A percentile compares a stretch with the other conserved stretches of the same genome.
Conservation (phyloP, 352 stramenopile species). For the Globisporangium alternatum region DNA sequence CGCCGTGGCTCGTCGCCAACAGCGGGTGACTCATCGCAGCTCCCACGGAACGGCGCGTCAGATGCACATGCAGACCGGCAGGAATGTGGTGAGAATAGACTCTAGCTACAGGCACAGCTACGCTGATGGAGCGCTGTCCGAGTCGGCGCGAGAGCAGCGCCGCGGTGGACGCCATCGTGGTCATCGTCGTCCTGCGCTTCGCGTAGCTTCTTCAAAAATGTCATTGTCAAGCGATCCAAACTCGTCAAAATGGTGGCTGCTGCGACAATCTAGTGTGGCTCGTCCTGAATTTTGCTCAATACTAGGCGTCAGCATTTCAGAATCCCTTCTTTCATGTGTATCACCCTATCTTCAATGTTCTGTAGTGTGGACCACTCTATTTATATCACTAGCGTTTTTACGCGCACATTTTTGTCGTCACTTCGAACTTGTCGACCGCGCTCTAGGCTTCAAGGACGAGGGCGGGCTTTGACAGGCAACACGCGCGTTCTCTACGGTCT, state of each 20-base stretch:
- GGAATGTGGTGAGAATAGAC: background rate
- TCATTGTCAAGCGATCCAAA: no score
- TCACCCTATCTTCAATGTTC: no score
- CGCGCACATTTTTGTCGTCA: background rate
- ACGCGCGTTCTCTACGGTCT: background rate
- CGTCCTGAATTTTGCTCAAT: background rate
- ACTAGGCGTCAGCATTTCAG: background rate
- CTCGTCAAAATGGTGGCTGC: background rate
- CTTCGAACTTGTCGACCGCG: background rate
- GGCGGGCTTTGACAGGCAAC: background rate
- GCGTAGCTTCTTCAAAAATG: background rate
- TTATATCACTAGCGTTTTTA: background rate
- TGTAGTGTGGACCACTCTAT: background rate
- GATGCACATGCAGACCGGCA: background rate
- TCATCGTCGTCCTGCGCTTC: background rate
- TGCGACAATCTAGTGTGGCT: background rate
- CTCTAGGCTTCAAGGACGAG: background rate
- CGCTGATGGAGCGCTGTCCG: background rate
- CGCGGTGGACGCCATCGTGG: background rate
- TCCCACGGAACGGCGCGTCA: background rate
- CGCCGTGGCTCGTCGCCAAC: background rate
- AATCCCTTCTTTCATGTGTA: no score
- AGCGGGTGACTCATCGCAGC: conserved; percentile 1
- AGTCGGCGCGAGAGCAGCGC: conserved; percentile 6
- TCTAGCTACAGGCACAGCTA: background rate